Evolutionary conservation across 1,139 yeast genomes (phyloP), one percentile per base, ranked within the genome.

Genomic region (Yamadazyma mexicana): DNA sequence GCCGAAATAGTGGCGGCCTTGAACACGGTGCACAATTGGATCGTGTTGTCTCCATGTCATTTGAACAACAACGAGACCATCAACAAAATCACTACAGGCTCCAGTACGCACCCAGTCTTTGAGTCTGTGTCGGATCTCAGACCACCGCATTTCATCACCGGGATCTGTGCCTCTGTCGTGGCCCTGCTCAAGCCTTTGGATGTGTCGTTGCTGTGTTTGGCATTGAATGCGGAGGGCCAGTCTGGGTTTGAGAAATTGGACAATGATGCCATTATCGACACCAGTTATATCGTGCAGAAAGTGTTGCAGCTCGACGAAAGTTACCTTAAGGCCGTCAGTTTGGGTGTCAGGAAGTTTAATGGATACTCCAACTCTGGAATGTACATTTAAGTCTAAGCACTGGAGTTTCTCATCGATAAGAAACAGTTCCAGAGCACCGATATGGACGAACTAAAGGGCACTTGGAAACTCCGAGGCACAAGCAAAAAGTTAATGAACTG

Each of bases 391-490:
- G 7, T 30, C 39, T 31, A 44, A 41, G 40, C 48, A 6, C 51
- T 51, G 14, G 75, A 67, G 49, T 85, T 85, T 53, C 83, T 71
- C 77, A 87, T 80, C 0, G 96, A 87, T 35, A 92, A 67, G 64
- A 85, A 91, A 40, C 97, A 89, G 61, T 89, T 87, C 97, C 97
- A 89, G 31, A 88, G 67, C 22, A 89, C 94, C 23, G 95, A 88
- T n/a, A 92, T 70, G 10, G 94, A 81, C 1, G 96, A 84, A 42
- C 95, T 83, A 57, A 92, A 91, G 0, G 97, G 97, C 3, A 91
- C 95, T 60, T 92, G 98, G 50, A 81, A 76, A 45, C 77, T 75
- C 40, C 81, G 69, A 0, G 98, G 97, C 56, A 92, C 78, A 8
- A 87, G 56, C 46, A 88, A 69, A 54, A 92, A 92, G 61, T 92